Evolutionary conservation across 2,329 filamentous ascomycete genomes (phyloP), one percentile per base, ranked within the genome.

Genomic region (Penicillium sp.): DNA sequence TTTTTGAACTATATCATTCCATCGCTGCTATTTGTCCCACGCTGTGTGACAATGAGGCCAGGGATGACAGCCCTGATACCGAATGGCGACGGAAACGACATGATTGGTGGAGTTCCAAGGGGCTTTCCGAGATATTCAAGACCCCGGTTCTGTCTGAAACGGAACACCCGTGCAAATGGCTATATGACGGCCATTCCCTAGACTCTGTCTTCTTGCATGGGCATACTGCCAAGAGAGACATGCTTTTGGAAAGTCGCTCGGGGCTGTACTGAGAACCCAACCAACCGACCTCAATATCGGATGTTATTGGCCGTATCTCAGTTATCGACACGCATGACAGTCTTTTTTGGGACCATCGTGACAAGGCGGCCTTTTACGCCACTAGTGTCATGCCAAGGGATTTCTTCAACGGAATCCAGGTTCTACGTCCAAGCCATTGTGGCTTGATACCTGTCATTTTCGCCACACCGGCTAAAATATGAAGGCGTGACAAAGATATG

Each of bases 201-300:
- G 15, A 21, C 58, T 52, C 21, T 32, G 33, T 2, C n/a, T 49
- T 75, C 6, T 69, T 4, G 74, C 70, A 15, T 79, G 67, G 95
- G 95, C 68, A 91, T 84, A 32, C 66, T 60, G 0, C 90, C 90
- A 0, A 88, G 86, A 95, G 73, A 9, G 88, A 84, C 6, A 83
- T 24, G 84, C 86, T 15, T 72, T 74, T 3, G 79, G 74, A 1
- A 95, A 19, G 75, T 22, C 75, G 72, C 9, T 77, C 65, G 0
- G 78, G 75, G 43, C 77, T 71, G 19, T 85, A 71, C 37, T 72
- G 64, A 24, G 68, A 66, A 65, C 75, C 83, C 13, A 95, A 75
- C 90, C 90, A 96, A 49, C 94, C 70, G 67, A 95, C 22, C 22
- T 24, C 22, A 24, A 96, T 89, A 96, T 96, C 63, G 17, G 17